Conservation (phyloP, 306 rosid genomes). For the Pyrus communis region DNA sequence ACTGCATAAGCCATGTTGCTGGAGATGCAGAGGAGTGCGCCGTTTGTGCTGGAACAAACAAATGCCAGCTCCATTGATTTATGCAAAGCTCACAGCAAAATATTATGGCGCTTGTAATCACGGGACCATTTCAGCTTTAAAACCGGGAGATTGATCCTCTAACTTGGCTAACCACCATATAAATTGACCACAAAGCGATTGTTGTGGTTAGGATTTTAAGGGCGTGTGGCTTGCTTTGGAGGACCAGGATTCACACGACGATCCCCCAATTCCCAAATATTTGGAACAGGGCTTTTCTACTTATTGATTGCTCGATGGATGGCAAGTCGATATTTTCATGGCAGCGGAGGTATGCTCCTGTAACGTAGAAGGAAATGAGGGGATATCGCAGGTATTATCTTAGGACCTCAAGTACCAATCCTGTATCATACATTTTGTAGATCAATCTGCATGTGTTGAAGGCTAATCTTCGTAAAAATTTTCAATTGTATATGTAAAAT, state of each 20-base stretch:
- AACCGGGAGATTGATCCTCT: neutral
- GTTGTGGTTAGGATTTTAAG: neutral
- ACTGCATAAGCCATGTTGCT: conserved; percentile 67
- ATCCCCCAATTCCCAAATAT: neutral
- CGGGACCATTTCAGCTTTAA: neutral
- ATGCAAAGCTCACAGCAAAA: neutral
- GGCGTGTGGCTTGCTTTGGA: neutral
- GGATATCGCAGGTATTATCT: neutral
- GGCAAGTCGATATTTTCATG: no score
- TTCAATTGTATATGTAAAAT: neutral
- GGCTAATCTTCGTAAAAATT: neutral
- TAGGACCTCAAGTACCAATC: neutral
- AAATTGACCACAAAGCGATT: no score
- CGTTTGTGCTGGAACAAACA: conserved; percentile 78
- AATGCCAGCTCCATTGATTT: conserved; percentile 53
- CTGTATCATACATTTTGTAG: neutral
- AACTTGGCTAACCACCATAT: neutral
- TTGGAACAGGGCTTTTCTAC: neutral
- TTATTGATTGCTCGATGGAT: no score
- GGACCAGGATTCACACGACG: neutral
- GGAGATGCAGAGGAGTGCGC: conserved; percentile 75
- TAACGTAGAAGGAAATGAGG: neutral
- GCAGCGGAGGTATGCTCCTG: neutral
- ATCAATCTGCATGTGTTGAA: neutral
- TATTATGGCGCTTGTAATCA: neutral